These are phyloP conservation scores for Cryptococcus deneoformans DNA, from an alignment of 1,284 basidiomycete species.

Conservation along the genomic window DNA sequence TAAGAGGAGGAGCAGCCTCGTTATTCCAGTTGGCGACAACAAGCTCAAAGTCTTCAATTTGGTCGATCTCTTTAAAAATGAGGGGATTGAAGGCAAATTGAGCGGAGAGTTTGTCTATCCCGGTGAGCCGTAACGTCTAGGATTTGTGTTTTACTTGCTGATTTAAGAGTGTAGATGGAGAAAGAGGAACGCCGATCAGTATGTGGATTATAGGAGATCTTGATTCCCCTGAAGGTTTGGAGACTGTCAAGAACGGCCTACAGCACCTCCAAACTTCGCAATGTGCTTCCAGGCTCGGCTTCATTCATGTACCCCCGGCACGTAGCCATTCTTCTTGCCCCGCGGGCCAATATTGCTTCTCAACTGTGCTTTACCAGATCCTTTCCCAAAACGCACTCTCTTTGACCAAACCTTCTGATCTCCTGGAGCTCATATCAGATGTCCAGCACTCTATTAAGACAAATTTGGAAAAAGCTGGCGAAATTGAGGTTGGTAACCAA, in stretches of 20 bases:
- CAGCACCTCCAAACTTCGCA: constrained; percentile 52
- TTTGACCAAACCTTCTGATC: constrained; percentile 23
- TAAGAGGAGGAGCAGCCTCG: constrained; percentile 60
- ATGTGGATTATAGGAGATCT: constrained; percentile 77
- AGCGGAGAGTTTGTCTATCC: constrained; percentile 62
- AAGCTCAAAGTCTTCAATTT: constrained; percentile 30
- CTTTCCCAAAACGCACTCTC: constrained; percentile 24
- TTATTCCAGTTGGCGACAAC: constrained; percentile 34
- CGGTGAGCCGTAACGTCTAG: constrained; percentile 48
- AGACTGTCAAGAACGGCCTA: constrained; percentile 62
- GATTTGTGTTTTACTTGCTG: neutral
- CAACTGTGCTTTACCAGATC: constrained; percentile 42
- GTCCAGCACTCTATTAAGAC: constrained; percentile 7
- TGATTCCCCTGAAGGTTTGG: constrained; percentile 60
- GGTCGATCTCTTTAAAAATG: constrained; percentile 29
- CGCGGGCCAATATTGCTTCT: constrained; percentile 23
- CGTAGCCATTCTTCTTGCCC: constrained; percentile 1
- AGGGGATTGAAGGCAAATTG: constrained; percentile 16
- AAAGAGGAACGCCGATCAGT: constrained; percentile 48
- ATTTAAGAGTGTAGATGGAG: constrained; percentile 1
- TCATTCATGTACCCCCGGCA: constrained; percentile 46
- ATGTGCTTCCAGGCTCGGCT: constrained; percentile 45
- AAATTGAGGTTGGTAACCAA: constrained; percentile 4
- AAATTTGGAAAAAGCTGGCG: constrained; percentile 19
- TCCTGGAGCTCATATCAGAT: constrained; percentile 36